phyloP scores from a whole-genome alignment of 805 yeast species.

The Phaffomyces thermotolerans region DNA sequence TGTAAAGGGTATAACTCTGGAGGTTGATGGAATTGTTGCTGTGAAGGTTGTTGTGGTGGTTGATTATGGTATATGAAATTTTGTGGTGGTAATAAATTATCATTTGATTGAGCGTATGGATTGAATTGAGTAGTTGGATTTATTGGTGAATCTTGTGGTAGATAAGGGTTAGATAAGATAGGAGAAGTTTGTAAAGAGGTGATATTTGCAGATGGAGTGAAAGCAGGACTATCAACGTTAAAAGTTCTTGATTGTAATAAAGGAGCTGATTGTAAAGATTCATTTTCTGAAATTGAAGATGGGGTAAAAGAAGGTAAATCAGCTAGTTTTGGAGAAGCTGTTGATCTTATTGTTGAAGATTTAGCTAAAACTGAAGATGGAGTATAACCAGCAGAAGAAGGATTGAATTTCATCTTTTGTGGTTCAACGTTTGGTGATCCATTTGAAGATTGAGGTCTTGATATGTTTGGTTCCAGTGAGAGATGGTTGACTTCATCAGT shows the following conservation, averaged over 20 bases:
- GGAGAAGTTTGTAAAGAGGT: conserved; percentile 6
- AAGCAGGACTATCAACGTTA: conserved; percentile 27
- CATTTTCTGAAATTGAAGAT: conserved; percentile 2
- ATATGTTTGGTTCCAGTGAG: background rate
- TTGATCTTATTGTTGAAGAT: conserved; percentile 2
- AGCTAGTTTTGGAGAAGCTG: conserved; percentile 32
- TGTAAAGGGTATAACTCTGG: conserved; percentile 47
- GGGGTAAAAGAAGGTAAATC: conserved; percentile 26
- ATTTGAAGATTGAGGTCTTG: background rate
- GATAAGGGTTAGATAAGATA: conserved; percentile 10
- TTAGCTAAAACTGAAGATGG: conserved; percentile 26
- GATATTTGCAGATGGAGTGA: conserved; percentile 15
- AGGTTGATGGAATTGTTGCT: conserved; percentile 4
- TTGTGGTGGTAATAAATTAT: conserved; percentile 11
- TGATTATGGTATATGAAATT: conserved; percentile 12
- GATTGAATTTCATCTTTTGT: conserved; percentile 41
- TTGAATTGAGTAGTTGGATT: conserved; percentile 8
- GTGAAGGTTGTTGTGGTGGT: conserved; percentile 10
- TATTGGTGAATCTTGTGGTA: background rate
- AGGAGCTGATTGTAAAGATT: background rate
- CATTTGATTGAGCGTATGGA: conserved; percentile 14
- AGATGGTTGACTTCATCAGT: background rate
- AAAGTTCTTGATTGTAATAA: conserved; percentile 18
- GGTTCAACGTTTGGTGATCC: background rate
- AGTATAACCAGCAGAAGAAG: conserved; percentile 49